Percentiles rank a stretch among this genome's conserved stretches.
Conservation (phyloP, 805 yeast genomes). For the Ogataea wickerhamii region DNA sequence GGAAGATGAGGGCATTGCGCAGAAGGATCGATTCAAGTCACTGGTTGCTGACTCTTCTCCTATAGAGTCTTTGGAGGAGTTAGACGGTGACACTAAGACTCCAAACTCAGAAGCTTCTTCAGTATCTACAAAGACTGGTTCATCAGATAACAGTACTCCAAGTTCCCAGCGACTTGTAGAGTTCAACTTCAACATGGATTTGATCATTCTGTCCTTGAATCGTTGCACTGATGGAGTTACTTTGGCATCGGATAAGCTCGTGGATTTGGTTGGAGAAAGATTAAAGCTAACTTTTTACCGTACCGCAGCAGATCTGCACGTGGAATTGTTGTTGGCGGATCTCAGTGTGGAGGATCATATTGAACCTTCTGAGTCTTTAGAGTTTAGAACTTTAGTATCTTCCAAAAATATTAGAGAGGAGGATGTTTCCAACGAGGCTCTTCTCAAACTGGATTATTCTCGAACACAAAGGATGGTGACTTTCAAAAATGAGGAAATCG, state of each 20-base stretch:
- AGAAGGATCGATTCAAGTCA: constrained; percentile 15
- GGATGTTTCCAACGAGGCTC: constrained; percentile 39
- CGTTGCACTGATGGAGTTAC: constrained; percentile 64
- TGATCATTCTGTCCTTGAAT: constrained; percentile 56
- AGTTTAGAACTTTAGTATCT: constrained; percentile 65
- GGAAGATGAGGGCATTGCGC: constrained; percentile 11
- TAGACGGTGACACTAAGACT: constrained; percentile 14
- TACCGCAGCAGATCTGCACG: constrained; percentile 57
- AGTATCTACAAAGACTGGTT: constrained; percentile 4
- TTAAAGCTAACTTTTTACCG: constrained; percentile 58
- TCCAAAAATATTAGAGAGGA: constrained; percentile 47
- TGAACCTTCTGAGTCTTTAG: constrained; percentile 56
- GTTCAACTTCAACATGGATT: constrained; percentile 63
- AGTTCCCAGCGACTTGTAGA: constrained; percentile 63
- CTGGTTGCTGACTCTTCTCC: constrained; percentile 24
- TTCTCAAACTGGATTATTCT: constrained; percentile 57
- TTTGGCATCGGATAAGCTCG: constrained; percentile 61
- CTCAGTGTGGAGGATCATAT: constrained; percentile 73
- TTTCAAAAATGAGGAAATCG: constrained; percentile 51
- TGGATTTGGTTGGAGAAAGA: constrained; percentile 68
- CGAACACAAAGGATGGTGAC: constrained; percentile 59
- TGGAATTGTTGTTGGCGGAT: constrained; percentile 61
- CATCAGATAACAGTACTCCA: constrained; percentile 5
- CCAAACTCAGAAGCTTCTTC: constrained; percentile 14
- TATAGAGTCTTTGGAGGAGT: constrained; percentile 11